Evolutionary conservation across 306 rosid species (phyloP).

Genomic region (Nissolia schottii): DNA sequence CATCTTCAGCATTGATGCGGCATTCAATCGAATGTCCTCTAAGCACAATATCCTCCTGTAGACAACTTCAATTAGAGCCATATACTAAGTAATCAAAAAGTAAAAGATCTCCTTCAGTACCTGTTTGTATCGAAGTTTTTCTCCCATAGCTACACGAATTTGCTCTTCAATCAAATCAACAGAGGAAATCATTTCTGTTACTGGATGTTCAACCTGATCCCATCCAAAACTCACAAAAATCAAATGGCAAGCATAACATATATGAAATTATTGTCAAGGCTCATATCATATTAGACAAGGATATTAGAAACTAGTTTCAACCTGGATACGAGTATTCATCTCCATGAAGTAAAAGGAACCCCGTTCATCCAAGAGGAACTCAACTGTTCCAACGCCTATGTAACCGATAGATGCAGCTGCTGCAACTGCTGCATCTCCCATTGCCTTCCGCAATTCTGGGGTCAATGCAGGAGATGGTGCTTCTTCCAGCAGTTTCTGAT

Average conservation of each 20-base stretch:
- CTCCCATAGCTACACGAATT: constrained; percentile 92
- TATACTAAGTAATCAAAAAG: constrained; percentile 11
- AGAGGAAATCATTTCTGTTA: constrained; percentile 97
- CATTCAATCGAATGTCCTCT: constrained; percentile 98
- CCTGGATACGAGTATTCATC: constrained; percentile 99
- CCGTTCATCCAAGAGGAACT: constrained; percentile 98
- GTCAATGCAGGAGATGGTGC: constrained; percentile 99
- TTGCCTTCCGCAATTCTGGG: constrained; percentile 87
- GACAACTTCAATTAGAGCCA: constrained; percentile 17
- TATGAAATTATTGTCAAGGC: not conserved
- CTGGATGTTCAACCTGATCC: constrained; percentile 95
- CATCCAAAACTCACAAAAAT: constrained; percentile 11
- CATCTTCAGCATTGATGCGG: constrained; percentile 98
- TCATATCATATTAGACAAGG: constrained; percentile 14
- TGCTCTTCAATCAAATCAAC: constrained; percentile 96
- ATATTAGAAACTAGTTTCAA: constrained; percentile 24
- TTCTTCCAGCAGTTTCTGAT: constrained; percentile 96
- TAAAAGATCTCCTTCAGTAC: constrained; percentile 38
- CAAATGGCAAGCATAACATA: not conserved
- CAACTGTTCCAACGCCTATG: constrained; percentile 90
- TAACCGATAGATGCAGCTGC: constrained; percentile 99
- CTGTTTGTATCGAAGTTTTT: constrained; percentile 76
- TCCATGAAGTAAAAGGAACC: constrained; percentile 99
- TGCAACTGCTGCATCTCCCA: constrained; percentile 99
- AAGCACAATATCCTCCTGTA: constrained; percentile 89